These are phyloP conservation scores for Heliosperma pusillum DNA, from an alignment of 148 eudicot genomes.

Conservation along the genomic window DNA sequence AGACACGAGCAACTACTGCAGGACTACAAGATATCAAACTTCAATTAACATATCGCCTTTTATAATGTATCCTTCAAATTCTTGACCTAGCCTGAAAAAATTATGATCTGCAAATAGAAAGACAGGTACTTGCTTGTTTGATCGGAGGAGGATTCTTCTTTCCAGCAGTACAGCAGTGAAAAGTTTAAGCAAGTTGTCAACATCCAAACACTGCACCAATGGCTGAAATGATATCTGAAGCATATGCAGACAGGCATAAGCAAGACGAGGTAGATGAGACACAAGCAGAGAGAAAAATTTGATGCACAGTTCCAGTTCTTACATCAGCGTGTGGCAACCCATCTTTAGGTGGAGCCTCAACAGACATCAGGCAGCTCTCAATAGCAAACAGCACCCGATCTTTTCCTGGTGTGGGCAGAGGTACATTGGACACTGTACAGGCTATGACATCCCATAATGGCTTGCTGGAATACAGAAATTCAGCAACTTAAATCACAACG, in stretches of 20 bases:
- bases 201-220: slow-evolving; percentile 91
- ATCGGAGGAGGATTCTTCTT: slow-evolving; percentile 77
- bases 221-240: slow-evolving; percentile 88
- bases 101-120: background rate
- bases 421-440: slow-evolving; percentile 63
- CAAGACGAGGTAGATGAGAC: background rate
- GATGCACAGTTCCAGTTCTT: slow-evolving; percentile 23
- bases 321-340: slow-evolving; percentile 98
- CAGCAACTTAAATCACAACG: slow-evolving; percentile 16
- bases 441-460: slow-evolving; percentile 91
- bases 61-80: background rate
- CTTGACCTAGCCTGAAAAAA: background rate
- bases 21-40: too few species aligned
- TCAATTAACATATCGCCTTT: too few species aligned
- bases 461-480: slow-evolving; percentile 67
- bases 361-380: slow-evolving; percentile 82
- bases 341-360: slow-evolving; percentile 85
- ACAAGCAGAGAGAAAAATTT: slow-evolving; percentile 7
- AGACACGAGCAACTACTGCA: too few species aligned
- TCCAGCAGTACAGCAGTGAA: slow-evolving; percentile 93
- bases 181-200: slow-evolving; percentile 81
- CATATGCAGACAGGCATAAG: background rate
- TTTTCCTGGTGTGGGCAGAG: slow-evolving; percentile 90
- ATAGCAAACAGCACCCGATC: slow-evolving; percentile 84
- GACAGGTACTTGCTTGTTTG: slow-evolving; percentile 62